Evolutionary conservation across 129 eudicot genomes (phyloP).

Genomic region (Escallonia rubra): DNA sequence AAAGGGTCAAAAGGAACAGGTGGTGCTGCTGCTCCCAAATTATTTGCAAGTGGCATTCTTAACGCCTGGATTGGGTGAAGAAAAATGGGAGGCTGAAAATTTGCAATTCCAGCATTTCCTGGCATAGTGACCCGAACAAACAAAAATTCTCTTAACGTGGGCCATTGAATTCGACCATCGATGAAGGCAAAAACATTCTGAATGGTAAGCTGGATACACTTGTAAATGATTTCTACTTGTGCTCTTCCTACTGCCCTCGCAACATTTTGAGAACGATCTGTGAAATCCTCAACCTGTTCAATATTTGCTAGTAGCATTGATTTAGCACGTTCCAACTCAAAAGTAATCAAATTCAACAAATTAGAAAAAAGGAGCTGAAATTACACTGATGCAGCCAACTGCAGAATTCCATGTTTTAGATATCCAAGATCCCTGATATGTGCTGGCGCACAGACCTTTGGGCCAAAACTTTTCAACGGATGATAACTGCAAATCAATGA

Average conservation of each 20-base stretch:
- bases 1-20: too few relatives aligned
- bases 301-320: neutral
- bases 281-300: slow-evolving; percentile 90
- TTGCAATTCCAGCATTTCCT: too few relatives aligned
- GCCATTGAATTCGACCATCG: slow-evolving; percentile 39
- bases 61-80: too few relatives aligned
- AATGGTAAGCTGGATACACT: slow-evolving; percentile 41
- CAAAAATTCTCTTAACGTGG: too few relatives aligned
- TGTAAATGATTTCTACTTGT: slow-evolving; percentile 42
- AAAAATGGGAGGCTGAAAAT: too few relatives aligned
- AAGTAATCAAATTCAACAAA: neutral
- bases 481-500: slow-evolving; percentile 49
- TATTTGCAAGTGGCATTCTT: too few relatives aligned
- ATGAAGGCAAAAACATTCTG: slow-evolving; percentile 33
- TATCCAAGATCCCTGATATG: slow-evolving; percentile 72
- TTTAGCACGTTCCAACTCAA: neutral
- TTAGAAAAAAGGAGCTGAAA: neutral
- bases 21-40: too few relatives aligned
- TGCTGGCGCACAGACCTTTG: slow-evolving; percentile 87
- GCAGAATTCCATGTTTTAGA: slow-evolving; percentile 62
- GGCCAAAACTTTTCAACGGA: slow-evolving; percentile 78
- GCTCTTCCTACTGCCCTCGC: slow-evolving; percentile 70
- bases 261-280: slow-evolving; percentile 78
- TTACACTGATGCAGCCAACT: slow-evolving; percentile 69
- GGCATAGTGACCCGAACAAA: too few relatives aligned